phyloP scores from a whole-genome alignment of 2,329 filamentous ascomycete species.

The Trichoderma sp. region DNA sequence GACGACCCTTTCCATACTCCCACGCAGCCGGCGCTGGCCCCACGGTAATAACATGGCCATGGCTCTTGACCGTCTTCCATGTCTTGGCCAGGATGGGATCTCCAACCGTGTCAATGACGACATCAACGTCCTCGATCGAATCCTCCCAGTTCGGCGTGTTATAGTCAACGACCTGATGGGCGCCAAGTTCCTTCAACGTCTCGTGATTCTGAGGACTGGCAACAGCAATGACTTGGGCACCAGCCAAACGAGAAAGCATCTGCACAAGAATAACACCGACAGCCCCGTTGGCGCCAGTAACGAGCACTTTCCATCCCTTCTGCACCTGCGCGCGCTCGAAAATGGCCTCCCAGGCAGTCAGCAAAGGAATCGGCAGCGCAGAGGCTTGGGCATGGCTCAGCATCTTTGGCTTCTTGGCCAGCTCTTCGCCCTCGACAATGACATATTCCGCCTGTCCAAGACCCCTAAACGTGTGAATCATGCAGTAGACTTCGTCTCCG shows the following conservation, averaged over 20 bases:
- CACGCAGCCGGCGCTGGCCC: conserved; percentile 39
- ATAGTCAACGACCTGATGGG: conserved; percentile 35
- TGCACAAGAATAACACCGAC: conserved; percentile 37
- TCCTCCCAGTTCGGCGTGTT: conserved; percentile 30
- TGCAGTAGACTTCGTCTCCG: conserved; percentile 34
- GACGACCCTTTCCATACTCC: conserved; percentile 33
- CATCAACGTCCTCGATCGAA: conserved; percentile 31
- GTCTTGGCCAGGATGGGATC: conserved; percentile 33
- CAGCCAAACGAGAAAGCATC: conserved; percentile 30
- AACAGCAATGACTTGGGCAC: conserved; percentile 34
- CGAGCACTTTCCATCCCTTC: conserved; percentile 30
- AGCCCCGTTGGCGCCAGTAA: conserved; percentile 38
- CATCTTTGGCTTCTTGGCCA: conserved; percentile 29
- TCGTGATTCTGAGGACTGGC: conserved; percentile 31
- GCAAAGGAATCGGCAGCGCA: conserved; percentile 36
- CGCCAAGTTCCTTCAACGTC: conserved; percentile 30
- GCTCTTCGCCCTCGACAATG: conserved; percentile 25
- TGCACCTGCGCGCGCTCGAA: conserved; percentile 28
- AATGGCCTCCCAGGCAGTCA: conserved; percentile 38
- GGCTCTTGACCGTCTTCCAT: conserved; percentile 36
- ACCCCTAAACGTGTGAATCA: conserved; percentile 31
- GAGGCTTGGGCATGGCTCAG: conserved; percentile 34
- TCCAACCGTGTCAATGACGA: conserved; percentile 39
- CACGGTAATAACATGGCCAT: conserved; percentile 39
- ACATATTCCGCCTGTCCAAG: conserved; percentile 36